Base-by-base conservation (phyloP, 306 rosid species). In the Castanospermum australe region DNA sequence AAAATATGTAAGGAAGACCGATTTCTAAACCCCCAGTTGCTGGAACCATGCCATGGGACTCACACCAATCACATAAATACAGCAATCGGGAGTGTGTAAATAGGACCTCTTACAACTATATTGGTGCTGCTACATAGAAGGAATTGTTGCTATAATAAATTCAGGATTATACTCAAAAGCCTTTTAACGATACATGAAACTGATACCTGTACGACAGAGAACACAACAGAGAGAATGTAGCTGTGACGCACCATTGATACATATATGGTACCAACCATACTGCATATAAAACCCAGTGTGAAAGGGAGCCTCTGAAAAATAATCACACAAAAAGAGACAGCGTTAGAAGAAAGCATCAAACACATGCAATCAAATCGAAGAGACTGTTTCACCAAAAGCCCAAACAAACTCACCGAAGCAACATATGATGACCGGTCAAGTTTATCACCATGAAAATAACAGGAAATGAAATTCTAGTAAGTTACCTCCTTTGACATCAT, bases 191-290 rank as follows among this genome's bases (percentile, higher is more conserved):
- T 42, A 67, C 28, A 39, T 24, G 68, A 73, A 72, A 59, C 28
- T 32, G 65, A 79, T 88, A 94, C 98, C 98, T 94, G 98, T 87
- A 94, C 52, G 28, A 87, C 94, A 61, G 98, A 94, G 89, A 92
- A 94, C 76, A 90, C 54, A 81, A 94, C 98, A 21, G 97, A 94
- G 76, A 94, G 94, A 75, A 94, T 35, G 81, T 94, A 94, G 88
- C 94, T 94, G 69, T 94, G 98, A 21, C 86, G 93, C 77, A 90
- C 94, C 98, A 94, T 94, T 22, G 98, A 94, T 20, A 94, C 98
- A 50, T 94, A 94, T 82, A 94, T 71, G 86, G 97, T 94, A 66
- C 93, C 98, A 54, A 82, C 59, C 98, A 94, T 94, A 80, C 92
- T 88, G 70, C 94, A 88, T 70, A 94, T 24, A 81, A 94, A 94